Percentiles rank a stretch among this genome's conserved stretches.
Conservation (phyloP, 192 early-diverging fungal species). For the Helicostylum pulchrum region DNA sequence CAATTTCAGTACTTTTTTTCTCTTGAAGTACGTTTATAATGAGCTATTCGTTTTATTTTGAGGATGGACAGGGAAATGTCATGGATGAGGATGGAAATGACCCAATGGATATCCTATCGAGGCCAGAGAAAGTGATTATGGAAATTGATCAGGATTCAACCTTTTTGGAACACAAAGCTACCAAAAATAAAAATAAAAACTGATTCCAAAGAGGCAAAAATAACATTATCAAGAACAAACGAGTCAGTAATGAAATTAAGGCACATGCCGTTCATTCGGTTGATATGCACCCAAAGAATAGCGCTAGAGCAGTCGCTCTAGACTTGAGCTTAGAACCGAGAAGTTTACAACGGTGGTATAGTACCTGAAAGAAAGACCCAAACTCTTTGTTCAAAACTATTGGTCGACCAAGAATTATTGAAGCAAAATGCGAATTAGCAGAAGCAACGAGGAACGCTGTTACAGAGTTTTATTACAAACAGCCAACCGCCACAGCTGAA, state of each 20-base stretch:
- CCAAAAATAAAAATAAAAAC: no score
- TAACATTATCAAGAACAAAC: background rate
- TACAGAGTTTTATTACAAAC: background rate
- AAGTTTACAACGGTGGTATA: background rate
- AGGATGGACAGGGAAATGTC: conserved; percentile 6
- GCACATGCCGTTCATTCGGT: conserved; percentile 14
- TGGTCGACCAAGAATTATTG: background rate
- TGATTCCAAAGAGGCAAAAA: no score
- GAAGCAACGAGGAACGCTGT: background rate
- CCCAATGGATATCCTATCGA: no score
- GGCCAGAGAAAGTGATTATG: no score
- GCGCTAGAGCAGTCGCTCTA: conserved; percentile 6
- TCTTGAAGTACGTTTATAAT: no score
- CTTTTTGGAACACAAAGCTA: no score
- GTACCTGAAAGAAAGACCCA: background rate
- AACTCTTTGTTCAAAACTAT: background rate
- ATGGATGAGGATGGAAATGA: conserved; percentile 13
- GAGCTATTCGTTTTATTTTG: conserved; percentile 1
- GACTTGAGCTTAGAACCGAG: background rate
- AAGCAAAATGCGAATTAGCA: background rate
- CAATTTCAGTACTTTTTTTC: no score
- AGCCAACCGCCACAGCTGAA: background rate
- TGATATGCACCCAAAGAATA: conserved; percentile 9
- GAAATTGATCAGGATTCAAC: no score
- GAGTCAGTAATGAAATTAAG: conserved; percentile 12